Base-by-base conservation (phyloP, 1,139 yeast species). In the Torulaspora globosa region DNA sequence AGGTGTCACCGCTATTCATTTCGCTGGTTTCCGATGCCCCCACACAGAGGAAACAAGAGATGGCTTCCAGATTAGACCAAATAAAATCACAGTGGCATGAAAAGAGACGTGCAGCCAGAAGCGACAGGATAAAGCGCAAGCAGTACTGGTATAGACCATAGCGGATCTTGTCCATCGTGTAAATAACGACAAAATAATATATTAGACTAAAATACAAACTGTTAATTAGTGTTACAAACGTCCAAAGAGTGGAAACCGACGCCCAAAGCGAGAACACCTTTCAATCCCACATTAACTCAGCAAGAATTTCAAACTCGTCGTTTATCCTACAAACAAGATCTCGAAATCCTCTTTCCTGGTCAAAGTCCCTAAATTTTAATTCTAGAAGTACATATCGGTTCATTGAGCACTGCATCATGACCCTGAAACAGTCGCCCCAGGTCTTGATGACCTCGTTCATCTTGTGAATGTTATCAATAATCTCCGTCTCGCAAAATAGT, bases 91-190 rank as follows among this genome's bases (percentile, higher is more conserved):
- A 66, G 45, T 80, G 86, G 87, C 69, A 74, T 49, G 67, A 65
- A 46, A 69, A 67, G 49, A 70, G 76, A 46, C 61, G 58, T 4
- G 53, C 67, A 8, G 80, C 82, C 7, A 71, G 82, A 51, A 64
- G 64, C 34, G 84, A 80, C 55, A 71, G 82, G 55, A 67, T 67
- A 53, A 77, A 79, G 65, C 74, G 90, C 64, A 76, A 70, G 54
- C 70, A 73, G 57, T 65, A 72, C 66, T 80, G 86, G 92, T 74
- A 81, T 57, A 71, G 82, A 50, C 84, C 82, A 54, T 82, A 73
- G 58, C 27, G 8, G 12, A 10, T 27, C 15, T 24, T 16, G 12
- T n/a, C 19, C 36, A 38, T 35, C 50, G 12, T 47, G 49, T 50
- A 47, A 44, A 49, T 49, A 49, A 16, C 18, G 33, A 27, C n/a